phyloP scores from a whole-genome alignment of 1,284 basidiomycete species.

The Cystobasidium sp. region DNA sequence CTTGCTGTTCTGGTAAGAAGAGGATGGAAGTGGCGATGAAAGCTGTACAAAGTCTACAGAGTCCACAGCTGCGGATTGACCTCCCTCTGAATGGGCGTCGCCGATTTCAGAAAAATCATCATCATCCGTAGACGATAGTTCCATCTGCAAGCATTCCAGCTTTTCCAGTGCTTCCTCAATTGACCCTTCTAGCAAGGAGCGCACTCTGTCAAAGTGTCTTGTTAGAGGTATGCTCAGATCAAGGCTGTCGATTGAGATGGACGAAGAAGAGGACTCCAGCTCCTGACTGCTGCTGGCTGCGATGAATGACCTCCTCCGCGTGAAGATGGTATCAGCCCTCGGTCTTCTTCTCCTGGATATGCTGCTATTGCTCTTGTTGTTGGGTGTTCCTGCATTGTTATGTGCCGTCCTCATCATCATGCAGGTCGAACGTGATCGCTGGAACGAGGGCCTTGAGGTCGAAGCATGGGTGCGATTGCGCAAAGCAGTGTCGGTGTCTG shows the following conservation, averaged over 20 bases:
- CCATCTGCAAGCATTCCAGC: constrained; percentile 19
- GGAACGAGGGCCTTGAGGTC: no score
- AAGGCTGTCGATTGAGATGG: neutral
- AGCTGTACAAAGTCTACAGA: neutral
- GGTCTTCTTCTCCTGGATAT: neutral
- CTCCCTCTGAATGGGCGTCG: neutral
- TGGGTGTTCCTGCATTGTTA: no score
- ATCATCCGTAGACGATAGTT: constrained; percentile 9
- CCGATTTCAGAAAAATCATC: neutral
- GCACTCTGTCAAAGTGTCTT: neutral
- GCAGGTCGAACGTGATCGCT: no score
- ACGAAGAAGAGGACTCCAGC: neutral
- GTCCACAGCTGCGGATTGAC: neutral
- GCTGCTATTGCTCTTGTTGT: no score
- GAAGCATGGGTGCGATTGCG: no score
- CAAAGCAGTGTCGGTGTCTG: no score
- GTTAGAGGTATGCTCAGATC: constrained; percentile 3
- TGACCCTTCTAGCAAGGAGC: neutral
- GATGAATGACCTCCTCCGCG: neutral
- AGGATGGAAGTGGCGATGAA: constrained; percentile 8
- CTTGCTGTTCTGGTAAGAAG: neutral
- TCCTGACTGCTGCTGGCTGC: neutral
- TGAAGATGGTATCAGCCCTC: neutral
- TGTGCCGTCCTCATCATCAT: no score
- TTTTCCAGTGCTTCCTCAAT: constrained; percentile 19